phyloP scores from a whole-genome alignment of 2,329 filamentous ascomycete species.

The Macrophomina phaseolina region DNA sequence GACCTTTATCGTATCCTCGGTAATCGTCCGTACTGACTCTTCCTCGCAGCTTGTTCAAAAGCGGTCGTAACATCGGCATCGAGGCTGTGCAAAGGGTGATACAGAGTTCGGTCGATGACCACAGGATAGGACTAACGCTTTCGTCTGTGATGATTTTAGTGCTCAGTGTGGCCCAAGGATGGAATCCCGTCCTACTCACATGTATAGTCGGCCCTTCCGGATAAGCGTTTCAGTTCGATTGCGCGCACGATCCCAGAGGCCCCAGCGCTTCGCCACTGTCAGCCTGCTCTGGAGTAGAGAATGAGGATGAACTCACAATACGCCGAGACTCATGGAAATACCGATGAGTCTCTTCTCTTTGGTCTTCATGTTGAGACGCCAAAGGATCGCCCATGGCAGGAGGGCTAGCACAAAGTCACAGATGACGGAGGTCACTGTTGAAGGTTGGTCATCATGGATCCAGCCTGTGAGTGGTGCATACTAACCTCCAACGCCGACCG shows the following conservation, averaged over 20 bases:
- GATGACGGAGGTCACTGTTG: conserved; percentile 40
- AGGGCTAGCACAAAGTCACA: conserved; percentile 45
- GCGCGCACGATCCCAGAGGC: conserved; percentile 41
- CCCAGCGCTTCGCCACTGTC: conserved; percentile 33
- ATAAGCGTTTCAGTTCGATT: conserved; percentile 37
- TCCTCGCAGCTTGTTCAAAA: conserved; percentile 36
- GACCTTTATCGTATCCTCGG: conserved; percentile 1
- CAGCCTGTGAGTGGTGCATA: background rate
- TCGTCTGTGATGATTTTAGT: conserved; percentile 29
- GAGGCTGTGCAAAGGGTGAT: conserved; percentile 59
- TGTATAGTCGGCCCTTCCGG: conserved; percentile 38
- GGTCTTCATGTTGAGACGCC: conserved; percentile 43
- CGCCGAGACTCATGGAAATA: conserved; percentile 38
- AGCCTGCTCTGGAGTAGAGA: background rate
- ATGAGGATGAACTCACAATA: conserved; percentile 34
- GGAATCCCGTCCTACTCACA: conserved; percentile 27
- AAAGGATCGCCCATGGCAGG: conserved; percentile 41
- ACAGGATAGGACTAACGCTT: conserved; percentile 39
- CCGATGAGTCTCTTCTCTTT: conserved; percentile 43
- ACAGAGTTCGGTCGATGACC: conserved; percentile 48
- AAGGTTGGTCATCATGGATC: background rate
- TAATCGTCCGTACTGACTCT: conserved; percentile 8
- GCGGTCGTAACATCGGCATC: conserved; percentile 52
- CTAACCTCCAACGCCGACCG: conserved; percentile 16
- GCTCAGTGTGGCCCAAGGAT: background rate